Evolutionary conservation across 192 early-diverging fungal genomes (phyloP), one percentile per base, ranked within the genome.

Genomic region (Dimargaris cristalligena): DNA sequence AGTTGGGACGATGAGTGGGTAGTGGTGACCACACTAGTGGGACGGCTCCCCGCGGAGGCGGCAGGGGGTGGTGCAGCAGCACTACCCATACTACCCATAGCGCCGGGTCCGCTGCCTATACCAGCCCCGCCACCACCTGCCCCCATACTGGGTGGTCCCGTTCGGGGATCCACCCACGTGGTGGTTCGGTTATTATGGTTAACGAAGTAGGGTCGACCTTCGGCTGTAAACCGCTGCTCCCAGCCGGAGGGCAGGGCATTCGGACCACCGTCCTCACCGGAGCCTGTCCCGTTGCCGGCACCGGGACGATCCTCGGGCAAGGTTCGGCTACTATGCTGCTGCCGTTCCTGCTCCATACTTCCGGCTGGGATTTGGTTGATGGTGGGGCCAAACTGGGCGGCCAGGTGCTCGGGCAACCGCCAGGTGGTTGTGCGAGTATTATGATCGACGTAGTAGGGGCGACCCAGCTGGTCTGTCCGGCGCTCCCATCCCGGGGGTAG

Each of bases 361-460:
- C 20, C 34, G 20, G 33, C 30, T 18, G 31, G 47, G 4, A 14
- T 23, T 4, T 48, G 47, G 47, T 14, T 14, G 13, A 22, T 23
- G 20, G 4, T 4, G n/a, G 47, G 47, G 4, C 13, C 9, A 48
- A 9, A 82, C 78, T 34, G 77, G 76, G 60, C 73, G 71, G 33
- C 55, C 72, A 74, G 60, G 62, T 58, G 79, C 77, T 29, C 76
- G 54, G 54, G 34, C 34, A 41, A 71, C 57, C 80, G 82, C 95
- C 95, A 99, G 16, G 95, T 96, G 9, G 95, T 99, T 16, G 84
- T 85, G 34, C 93, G 81, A n/a, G 80, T 85, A 70, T 90, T 96
- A 68, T 99, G 95, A 72, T 99, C 93, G 23, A 99, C 92, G 73
- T 93, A 99, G 78, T 99, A 99, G 4, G 86, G 85, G 2, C 95